Base-by-base conservation (phyloP, 2,329 filamentous ascomycete genomes). In the Arthroderma sp. region DNA sequence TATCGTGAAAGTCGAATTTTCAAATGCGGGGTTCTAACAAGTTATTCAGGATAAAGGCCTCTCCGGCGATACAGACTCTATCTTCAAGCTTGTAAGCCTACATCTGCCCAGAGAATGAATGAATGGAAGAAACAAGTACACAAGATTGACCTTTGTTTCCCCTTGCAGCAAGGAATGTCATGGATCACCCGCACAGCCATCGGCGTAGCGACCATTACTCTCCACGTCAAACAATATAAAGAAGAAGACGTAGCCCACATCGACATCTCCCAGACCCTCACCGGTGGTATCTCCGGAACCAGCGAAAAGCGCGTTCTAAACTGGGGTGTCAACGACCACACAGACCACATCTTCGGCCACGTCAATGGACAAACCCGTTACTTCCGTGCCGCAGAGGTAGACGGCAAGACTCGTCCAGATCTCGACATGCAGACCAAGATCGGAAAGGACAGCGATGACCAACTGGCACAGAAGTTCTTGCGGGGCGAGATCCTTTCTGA, bases 271-370 rank as follows among this genome's bases (percentile, higher is more conserved):
- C 85, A 93, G 67, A 69, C 74, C 39, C 70, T 76, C 33, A 84
- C 82, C 6, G 85, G 80, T 48, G 81, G 80, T 45, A 69, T 93
- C 50, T 76, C 75, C 57, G 80, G 77, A 55, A 87, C 73, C 11
- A 65, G 65, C 11, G 80, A 84, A 59, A 56, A 64, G 5, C 73
- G 80, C 40, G 63, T 57, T 1, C 61, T 81, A 2, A 72, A 81
- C 58, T 78, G 72, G 66, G 60, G 63, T 27, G 71, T 64, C 44
- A 79, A 81, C 53, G 73, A 76, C 50, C 84, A 88, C 68, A 68
- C 67, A 27, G 86, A 94, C 69, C 80, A 79, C 71, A 75, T 94
- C 52, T 94, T 93, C 61, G 87, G 87, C 47, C 67, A 65, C 45
- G 73, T 91, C 50, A 68, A 69, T 42, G 84, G 82, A 46, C 71